Conservation (phyloP, 75 land plant genomes). For the Picea glauca region DNA sequence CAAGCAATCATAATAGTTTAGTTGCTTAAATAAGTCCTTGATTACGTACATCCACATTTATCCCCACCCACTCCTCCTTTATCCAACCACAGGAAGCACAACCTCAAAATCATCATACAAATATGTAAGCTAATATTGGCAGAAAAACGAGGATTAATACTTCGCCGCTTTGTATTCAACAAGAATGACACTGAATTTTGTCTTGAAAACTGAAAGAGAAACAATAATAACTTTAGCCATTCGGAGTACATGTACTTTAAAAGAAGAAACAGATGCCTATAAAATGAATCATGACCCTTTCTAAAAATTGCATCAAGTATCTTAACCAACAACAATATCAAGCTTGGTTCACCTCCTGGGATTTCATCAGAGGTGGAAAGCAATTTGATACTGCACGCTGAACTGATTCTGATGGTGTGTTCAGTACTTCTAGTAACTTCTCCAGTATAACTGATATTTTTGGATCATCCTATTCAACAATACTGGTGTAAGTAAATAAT, state of each 20-base stretch:
- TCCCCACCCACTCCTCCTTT: not conserved
- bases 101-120: not conserved
- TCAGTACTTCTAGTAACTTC: slow-evolving; percentile 90
- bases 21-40: not conserved
- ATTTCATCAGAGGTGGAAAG: slow-evolving; percentile 85
- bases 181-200: no score
- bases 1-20: not conserved
- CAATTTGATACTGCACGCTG: slow-evolving; percentile 95
- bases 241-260: no score
- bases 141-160: no score
- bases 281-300: not conserved
- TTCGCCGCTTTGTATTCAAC: no score
- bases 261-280: not conserved
- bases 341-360: slow-evolving; percentile 51
- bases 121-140: not conserved
- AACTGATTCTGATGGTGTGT: slow-evolving; percentile 98
- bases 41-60: not conserved
- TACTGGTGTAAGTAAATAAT: not conserved
- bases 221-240: no score
- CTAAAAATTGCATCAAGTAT: no score
- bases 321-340: no score
- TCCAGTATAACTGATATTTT: slow-evolving; percentile 81
- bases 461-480: slow-evolving; percentile 73
- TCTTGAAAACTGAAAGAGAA: no score
- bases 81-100: not conserved